Evolutionary conservation across 2,329 filamentous ascomycete species (phyloP).

Genomic region (Epichloe aotearoae): DNA sequence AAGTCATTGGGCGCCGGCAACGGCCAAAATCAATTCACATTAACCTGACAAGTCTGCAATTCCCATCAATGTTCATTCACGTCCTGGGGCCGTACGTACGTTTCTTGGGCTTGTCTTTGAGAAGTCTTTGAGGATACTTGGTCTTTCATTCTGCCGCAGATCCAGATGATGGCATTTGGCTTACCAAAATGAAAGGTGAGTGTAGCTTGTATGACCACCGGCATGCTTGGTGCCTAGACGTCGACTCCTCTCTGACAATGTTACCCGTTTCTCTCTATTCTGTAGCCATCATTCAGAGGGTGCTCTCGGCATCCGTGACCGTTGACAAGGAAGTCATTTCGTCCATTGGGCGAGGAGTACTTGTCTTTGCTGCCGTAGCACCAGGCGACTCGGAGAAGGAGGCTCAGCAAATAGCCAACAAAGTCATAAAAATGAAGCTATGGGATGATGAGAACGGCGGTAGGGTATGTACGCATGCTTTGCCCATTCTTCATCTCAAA

Average conservation of each 20-base stretch:
- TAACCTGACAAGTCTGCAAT: not conserved
- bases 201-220: not conserved
- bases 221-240: not conserved
- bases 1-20: not conserved
- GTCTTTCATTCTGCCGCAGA: not conserved
- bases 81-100: too few species aligned
- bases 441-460: slow-evolving; percentile 73
- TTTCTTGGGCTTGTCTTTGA: not conserved
- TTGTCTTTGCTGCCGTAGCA: slow-evolving; percentile 84
- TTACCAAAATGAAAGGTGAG: slow-evolving; percentile 8
- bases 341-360: slow-evolving; percentile 75
- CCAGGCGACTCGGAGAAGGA: slow-evolving; percentile 86
- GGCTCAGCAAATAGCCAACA: slow-evolving; percentile 67
- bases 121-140: not conserved
- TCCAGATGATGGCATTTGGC: not conserved
- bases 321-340: slow-evolving; percentile 86
- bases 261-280: not conserved
- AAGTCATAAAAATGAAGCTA: slow-evolving; percentile 78
- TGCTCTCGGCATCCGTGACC: slow-evolving; percentile 88
- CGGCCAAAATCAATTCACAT: not conserved
- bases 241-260: not conserved
- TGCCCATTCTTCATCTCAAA: not conserved
- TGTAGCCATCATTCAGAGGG: slow-evolving; percentile 79
- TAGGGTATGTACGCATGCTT: slow-evolving; percentile 34
- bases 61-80: too few species aligned